Conservation (phyloP, 495 filamentous ascomycete species). For the Xanthoparmelia taractica region DNA sequence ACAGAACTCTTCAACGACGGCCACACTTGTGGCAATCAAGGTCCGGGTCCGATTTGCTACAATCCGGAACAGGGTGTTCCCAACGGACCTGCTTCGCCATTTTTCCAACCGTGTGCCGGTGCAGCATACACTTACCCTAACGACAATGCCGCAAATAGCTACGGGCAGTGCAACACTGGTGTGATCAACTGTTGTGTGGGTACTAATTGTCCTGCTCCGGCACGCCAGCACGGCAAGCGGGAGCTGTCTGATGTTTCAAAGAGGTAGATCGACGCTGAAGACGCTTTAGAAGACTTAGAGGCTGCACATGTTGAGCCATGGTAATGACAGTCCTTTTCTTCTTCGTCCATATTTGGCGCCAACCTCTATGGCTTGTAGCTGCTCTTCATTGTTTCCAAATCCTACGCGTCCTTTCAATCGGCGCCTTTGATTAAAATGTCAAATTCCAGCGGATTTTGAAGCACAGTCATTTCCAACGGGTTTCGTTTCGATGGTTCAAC, state of each 20-base stretch:
- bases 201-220: slow-evolving; percentile 11
- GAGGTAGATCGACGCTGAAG: neutral
- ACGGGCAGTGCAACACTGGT: slow-evolving; percentile 21
- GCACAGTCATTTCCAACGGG: neutral
- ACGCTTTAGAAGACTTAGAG: neutral
- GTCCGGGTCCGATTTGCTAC: slow-evolving; percentile 21
- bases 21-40: slow-evolving; percentile 21
- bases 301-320: neutral
- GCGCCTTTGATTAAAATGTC: neutral
- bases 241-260: neutral
- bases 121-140: slow-evolving; percentile 29
- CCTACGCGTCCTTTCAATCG: neutral
- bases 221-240: slow-evolving; percentile 8
- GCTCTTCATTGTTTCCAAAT: neutral
- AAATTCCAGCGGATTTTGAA: neutral
- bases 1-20: slow-evolving; percentile 20
- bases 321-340: neutral
- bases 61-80: slow-evolving; percentile 15
- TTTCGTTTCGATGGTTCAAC: neutral
- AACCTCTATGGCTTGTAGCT: neutral
- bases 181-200: slow-evolving; percentile 26
- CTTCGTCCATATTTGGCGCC: neutral
- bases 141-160: slow-evolving; percentile 24
- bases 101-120: slow-evolving; percentile 26
- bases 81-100: slow-evolving; percentile 17